Percentiles rank a stretch among this genome's conserved stretches.
phyloP scores from a whole-genome alignment of 1,139 yeast genomes.

The Geotrichum carabidarum region DNA sequence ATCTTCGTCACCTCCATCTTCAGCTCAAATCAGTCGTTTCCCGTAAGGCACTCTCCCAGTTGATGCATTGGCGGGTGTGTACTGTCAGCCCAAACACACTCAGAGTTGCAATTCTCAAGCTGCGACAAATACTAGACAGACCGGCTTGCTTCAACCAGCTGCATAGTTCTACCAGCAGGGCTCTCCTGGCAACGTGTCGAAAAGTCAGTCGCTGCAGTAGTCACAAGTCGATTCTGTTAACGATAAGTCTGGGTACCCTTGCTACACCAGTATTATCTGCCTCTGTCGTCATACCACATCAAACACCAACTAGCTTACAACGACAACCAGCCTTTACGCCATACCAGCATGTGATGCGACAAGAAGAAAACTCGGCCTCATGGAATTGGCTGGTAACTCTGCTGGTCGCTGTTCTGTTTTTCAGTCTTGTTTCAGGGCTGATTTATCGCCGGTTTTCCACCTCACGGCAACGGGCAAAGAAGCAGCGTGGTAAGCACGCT shows the following conservation, averaged over 20 bases:
- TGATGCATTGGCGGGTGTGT: too few species aligned
- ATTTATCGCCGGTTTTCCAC: conserved; percentile 1
- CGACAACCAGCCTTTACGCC: not conserved
- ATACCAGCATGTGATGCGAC: not conserved
- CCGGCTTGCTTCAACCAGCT: too few species aligned
- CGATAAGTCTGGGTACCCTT: not conserved
- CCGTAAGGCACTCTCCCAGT: too few species aligned
- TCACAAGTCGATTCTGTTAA: not conserved
- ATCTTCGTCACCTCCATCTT: too few species aligned
- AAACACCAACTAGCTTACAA: not conserved
- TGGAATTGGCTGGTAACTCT: not conserved
- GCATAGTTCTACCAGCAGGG: too few species aligned
- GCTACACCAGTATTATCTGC: not conserved
- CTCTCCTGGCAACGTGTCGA: too few species aligned
- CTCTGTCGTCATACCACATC: not conserved
- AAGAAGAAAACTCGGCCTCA: not conserved
- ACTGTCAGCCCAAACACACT: too few species aligned
- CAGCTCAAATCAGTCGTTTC: too few species aligned
- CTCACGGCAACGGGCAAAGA: not conserved
- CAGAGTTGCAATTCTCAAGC: too few species aligned
- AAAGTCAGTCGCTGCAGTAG: not conserved
- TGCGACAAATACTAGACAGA: too few species aligned
- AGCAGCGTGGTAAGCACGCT: not conserved
- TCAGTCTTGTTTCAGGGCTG: not conserved
- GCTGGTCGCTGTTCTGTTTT: not conserved